phyloP scores from a whole-genome alignment of 495 filamentous ascomycete genomes.

The Aspergillus carlsbadensis region DNA sequence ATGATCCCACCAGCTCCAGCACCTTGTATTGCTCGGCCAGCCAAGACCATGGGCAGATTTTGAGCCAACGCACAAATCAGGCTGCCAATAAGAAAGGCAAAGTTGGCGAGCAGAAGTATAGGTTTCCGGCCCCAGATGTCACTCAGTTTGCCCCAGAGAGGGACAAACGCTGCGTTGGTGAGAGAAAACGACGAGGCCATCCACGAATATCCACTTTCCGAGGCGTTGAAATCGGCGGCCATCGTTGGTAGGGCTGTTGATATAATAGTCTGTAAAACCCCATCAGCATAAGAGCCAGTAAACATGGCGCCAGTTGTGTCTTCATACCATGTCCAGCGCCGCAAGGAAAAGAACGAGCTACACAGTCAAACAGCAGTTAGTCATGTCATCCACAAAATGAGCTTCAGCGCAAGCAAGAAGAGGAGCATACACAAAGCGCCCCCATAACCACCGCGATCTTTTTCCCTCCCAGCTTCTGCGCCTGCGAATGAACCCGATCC shows the following conservation, averaged over 20 bases:
- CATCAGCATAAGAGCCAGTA: neutral
- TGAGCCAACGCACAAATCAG: conserved; percentile 67
- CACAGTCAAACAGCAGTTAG: conserved; percentile 12
- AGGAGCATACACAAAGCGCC: conserved; percentile 46
- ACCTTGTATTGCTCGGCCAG: conserved; percentile 76
- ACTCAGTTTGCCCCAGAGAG: conserved; percentile 78
- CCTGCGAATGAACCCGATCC: conserved; percentile 39
- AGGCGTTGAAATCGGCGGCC: conserved; percentile 57
- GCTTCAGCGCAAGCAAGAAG: neutral
- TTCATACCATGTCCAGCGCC: conserved; percentile 51
- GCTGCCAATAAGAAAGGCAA: conserved; percentile 73
- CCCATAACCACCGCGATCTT: conserved; percentile 50
- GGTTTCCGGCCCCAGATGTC: conserved; percentile 88
- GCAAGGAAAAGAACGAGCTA: conserved; percentile 54
- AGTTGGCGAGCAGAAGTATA: conserved; percentile 69
- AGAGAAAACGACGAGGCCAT: conserved; percentile 72
- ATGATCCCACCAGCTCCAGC: conserved; percentile 81
- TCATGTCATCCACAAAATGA: neutral
- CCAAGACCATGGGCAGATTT: conserved; percentile 72
- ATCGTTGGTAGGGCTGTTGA: conserved; percentile 63
- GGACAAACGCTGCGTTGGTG: conserved; percentile 65
- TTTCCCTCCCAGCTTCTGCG: conserved; percentile 45
- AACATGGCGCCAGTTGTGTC: neutral
- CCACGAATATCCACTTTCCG: conserved; percentile 71
- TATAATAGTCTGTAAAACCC: conserved; percentile 44